Evolutionary conservation across 2,329 filamentous ascomycete genomes (phyloP), one percentile per base, ranked within the genome.

Genomic region (Sclerotinia glacialis): DNA sequence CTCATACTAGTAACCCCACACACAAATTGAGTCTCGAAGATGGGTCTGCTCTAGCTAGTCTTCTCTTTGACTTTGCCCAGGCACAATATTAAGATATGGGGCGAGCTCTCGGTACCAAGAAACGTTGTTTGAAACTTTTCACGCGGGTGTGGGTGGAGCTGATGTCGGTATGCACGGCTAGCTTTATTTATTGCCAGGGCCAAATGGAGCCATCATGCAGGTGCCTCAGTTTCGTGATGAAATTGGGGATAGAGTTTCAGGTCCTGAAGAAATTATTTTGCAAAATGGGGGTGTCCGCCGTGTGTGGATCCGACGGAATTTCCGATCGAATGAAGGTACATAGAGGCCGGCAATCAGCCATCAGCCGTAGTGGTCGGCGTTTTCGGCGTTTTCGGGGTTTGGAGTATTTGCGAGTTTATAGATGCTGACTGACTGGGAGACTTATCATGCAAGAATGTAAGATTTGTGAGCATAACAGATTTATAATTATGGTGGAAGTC

Each of bases 91-190:
- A 16, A 54, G 42, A 60, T 60, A 60, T 60, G 56, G 42, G 56
- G 42, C 56, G 28, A 49, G 56, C 28, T 49, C 42, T 34, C 42
- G 28, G 56, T 60, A 47, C 42, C 56, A 34, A 47, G n/a, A 34
- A 55, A 55, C n/a, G 31, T 40, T 37, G 2, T 34, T n/a, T 31
- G 28, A 47, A 59, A 28, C 28, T 60, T 47, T 23, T 47, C 28
- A 37, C 56, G 21, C 44, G 42, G 56, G 4, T 60, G 28, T 60
- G 56, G 42, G 28, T 60, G 56, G 42, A 60, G 42, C 42, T 49
- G 44, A 3, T 37, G 18, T n/a, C n/a, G 46, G 44, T 26, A 21
- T 21, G 21, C 21, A 34, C 28, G 21, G 12, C 18, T 12, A 47
- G 26, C 26, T 40, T 40, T 40, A 0, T 40, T 18, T 21, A 16